Conservation (phyloP, 495 filamentous ascomycete genomes). For the Aeminium ludgeri region DNA sequence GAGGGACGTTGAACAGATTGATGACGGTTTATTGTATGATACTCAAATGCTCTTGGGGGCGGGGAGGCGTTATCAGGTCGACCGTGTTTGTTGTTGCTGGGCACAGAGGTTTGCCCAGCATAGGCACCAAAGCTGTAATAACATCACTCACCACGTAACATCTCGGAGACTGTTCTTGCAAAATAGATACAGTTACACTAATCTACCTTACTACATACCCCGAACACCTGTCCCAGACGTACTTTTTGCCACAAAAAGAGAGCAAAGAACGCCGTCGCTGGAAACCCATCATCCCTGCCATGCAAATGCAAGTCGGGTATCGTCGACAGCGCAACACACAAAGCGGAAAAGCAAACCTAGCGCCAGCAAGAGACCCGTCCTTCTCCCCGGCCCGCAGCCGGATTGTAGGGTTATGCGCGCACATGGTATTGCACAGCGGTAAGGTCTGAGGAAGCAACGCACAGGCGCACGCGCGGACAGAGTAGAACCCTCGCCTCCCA, state of each 20-base stretch:
- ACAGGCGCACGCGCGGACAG: neutral
- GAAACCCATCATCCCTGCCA: constrained; percentile 18
- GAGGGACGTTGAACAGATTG: constrained; percentile 17
- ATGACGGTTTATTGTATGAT: neutral
- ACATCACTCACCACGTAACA: no score
- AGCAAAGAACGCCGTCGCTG: neutral
- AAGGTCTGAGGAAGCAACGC: neutral
- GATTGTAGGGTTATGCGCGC: constrained; percentile 6
- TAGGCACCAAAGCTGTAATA: no score
- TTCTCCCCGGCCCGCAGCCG: constrained; percentile 17
- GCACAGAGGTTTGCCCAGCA: no score
- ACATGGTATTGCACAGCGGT: neutral
- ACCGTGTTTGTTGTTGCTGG: no score
- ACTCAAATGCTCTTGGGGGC: no score
- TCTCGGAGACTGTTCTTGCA: no score
- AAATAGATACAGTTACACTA: no score
- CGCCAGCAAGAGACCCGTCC: constrained; percentile 10
- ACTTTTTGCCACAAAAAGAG: no score
- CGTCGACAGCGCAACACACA: constrained; percentile 2
- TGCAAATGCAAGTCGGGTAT: constrained; percentile 19
- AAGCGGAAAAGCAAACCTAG: neutral
- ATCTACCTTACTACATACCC: no score
- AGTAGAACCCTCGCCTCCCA: neutral
- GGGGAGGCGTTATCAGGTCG: no score
- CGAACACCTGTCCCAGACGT: no score